phyloP scores from a whole-genome alignment of 1,139 yeast species.

The Suhomyces maxii region DNA sequence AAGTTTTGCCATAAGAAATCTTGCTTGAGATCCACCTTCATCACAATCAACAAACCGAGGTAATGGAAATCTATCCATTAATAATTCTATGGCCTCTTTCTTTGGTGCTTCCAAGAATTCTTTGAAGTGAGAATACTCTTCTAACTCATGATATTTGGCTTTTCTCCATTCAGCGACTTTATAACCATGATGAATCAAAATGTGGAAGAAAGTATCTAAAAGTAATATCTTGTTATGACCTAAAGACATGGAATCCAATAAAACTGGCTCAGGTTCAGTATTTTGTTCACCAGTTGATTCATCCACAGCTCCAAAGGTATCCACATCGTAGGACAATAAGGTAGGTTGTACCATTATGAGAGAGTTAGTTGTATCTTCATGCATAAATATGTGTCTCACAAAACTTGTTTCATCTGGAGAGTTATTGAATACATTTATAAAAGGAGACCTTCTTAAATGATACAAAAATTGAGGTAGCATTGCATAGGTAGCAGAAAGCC shows the following conservation, averaged over 20 bases:
- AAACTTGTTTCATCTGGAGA: constrained; percentile 81
- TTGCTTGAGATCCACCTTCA: constrained; percentile 77
- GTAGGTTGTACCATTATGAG: constrained; percentile 79
- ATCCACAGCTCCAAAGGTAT: constrained; percentile 45
- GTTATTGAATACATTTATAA: constrained; percentile 68
- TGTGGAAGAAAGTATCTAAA: constrained; percentile 74
- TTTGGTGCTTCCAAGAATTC: constrained; percentile 66
- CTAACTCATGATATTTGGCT: constrained; percentile 64
- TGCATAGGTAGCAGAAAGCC: constrained; percentile 75
- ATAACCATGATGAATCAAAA: constrained; percentile 68
- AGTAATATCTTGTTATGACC: constrained; percentile 60
- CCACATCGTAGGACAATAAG: constrained; percentile 63
- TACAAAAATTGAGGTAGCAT: constrained; percentile 74
- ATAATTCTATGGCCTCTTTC: constrained; percentile 63
- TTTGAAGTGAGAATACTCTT: constrained; percentile 62
- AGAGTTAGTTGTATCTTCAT: constrained; percentile 66
- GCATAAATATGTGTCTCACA: constrained; percentile 63
- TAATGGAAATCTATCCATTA: constrained; percentile 69
- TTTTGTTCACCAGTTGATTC: constrained; percentile 36
- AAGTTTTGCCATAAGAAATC: constrained; percentile 71
- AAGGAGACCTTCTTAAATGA: constrained; percentile 69
- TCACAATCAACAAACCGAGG: constrained; percentile 75
- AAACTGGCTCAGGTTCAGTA: constrained; percentile 56
- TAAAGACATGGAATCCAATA: constrained; percentile 67
- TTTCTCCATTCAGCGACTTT: constrained; percentile 70